Percentiles rank a stretch among this genome's conserved stretches.
These are phyloP conservation scores for Talaromyces sp. DNA, from an alignment of 2,329 filamentous ascomycete genomes.

Conservation along the genomic window DNA sequence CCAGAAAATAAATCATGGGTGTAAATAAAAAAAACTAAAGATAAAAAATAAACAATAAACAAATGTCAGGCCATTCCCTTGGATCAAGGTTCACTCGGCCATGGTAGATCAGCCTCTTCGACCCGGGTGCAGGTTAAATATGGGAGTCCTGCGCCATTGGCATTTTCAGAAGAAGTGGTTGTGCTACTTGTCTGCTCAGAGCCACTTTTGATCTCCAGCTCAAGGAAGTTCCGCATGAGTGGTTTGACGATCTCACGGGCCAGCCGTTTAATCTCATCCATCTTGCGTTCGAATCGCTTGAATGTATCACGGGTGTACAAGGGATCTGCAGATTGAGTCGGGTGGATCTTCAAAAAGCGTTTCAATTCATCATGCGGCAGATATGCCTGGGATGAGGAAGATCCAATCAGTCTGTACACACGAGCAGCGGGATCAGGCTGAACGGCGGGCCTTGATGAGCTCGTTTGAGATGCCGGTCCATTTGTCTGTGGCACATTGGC, in stretches of 20 bases:
- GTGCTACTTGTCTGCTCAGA: slow-evolving; percentile 20
- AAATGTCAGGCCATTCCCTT: background rate
- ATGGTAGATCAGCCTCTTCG: slow-evolving; percentile 65
- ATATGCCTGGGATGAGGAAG: slow-evolving; percentile 63
- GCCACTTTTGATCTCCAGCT: slow-evolving; percentile 67
- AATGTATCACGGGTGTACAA: slow-evolving; percentile 86
- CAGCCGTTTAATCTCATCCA: slow-evolving; percentile 85
- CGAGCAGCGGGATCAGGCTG: slow-evolving; percentile 57
- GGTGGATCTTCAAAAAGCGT: slow-evolving; percentile 79
- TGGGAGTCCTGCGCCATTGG: slow-evolving; percentile 52
- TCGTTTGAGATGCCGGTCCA: slow-evolving; percentile 21
- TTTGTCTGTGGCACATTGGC: slow-evolving; percentile 6
- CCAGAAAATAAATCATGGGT: background rate
- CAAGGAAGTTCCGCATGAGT: slow-evolving; percentile 80
- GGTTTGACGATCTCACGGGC: slow-evolving; percentile 82
- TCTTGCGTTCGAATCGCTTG: slow-evolving; percentile 78
- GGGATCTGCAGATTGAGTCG: slow-evolving; percentile 56
- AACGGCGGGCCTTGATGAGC: slow-evolving; percentile 25
- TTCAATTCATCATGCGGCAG: slow-evolving; percentile 87
- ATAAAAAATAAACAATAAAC: background rate
- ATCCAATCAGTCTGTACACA: slow-evolving; percentile 76
- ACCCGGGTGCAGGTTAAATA: slow-evolving; percentile 69
- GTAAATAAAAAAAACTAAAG: background rate
- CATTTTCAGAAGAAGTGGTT: slow-evolving; percentile 35
- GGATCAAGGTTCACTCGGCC: slow-evolving; percentile 51